Evolutionary conservation across 352 stramenopile species (phyloP).

Genomic region (Thalassiosira livingstoniorum): DNA sequence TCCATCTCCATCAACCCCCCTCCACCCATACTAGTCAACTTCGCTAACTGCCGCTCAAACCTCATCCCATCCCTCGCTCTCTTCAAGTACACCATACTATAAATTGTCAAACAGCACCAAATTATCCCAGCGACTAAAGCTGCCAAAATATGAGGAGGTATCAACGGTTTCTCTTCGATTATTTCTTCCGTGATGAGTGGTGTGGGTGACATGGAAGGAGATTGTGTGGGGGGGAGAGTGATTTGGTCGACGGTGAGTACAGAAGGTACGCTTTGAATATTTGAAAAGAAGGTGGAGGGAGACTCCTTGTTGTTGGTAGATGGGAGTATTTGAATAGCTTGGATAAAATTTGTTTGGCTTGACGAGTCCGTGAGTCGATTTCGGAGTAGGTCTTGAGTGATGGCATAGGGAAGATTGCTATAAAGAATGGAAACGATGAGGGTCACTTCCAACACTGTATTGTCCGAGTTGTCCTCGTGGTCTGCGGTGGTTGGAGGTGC

Average conservation of each 20-base stretch:
- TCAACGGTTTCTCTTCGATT: not conserved
- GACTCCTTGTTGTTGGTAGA: not conserved
- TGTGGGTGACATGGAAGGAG: constrained; percentile 2
- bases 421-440: constrained; percentile 23
- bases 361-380: constrained; percentile 5
- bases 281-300: not conserved
- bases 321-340: not conserved
- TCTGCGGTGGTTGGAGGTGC: no score
- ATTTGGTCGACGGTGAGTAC: constrained; percentile 12
- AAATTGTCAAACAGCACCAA: not conserved
- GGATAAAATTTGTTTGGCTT: no score
- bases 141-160: not conserved
- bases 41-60: not conserved
- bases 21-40: no score
- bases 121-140: constrained; percentile 12
- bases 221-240: constrained; percentile 1
- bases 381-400: constrained; percentile 22
- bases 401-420: constrained; percentile 8
- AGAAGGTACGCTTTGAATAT: not conserved
- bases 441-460: constrained; percentile 32
- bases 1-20: no score
- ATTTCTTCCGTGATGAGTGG: not conserved
- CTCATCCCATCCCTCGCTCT: constrained; percentile 3
- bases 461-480: no score
- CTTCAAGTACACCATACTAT: constrained; percentile 5